A percentile compares a stretch with the other conserved stretches of the same genome.
These are phyloP conservation scores for Stemphylium beticola DNA, from an alignment of 2,329 filamentous ascomycete genomes.

Conservation along the genomic window DNA sequence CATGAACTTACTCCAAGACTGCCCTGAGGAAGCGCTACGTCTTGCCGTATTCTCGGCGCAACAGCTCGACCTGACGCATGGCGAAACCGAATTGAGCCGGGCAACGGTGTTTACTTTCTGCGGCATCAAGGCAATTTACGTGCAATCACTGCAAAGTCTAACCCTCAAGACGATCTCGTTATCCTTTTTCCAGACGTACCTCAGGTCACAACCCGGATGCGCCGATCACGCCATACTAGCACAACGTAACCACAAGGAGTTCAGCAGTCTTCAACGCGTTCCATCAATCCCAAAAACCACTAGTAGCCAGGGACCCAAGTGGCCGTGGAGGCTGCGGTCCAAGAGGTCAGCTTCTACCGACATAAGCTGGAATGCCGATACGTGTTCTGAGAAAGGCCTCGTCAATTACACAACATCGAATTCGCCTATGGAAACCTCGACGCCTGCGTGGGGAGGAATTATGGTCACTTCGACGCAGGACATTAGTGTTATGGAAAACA, in stretches of 20 bases:
- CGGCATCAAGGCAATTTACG: constrained; percentile 52
- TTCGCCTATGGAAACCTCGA: constrained; percentile 9
- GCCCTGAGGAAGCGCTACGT: constrained; percentile 51
- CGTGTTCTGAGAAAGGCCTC: constrained; percentile 40
- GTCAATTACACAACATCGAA: constrained; percentile 18
- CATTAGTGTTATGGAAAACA: constrained; percentile 38
- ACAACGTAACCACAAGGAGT: constrained; percentile 55
- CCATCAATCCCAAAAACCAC: constrained; percentile 11
- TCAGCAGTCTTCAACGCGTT: constrained; percentile 46
- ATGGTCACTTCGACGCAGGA: constrained; percentile 49
- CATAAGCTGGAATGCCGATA: constrained; percentile 29
- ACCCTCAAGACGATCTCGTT: constrained; percentile 48
- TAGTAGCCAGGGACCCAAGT: constrained; percentile 16
- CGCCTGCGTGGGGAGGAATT: constrained; percentile 45
- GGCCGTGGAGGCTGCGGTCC: constrained; percentile 20
- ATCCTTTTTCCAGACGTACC: constrained; percentile 54
- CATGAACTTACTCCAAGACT: constrained; percentile 40
- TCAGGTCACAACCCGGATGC: constrained; percentile 53
- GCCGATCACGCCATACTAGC: constrained; percentile 54
- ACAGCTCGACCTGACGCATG: constrained; percentile 44
- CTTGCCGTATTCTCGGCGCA: constrained; percentile 53
- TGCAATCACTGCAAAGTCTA: constrained; percentile 38
- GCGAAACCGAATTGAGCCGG: constrained; percentile 34
- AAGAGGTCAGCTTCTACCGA: constrained; percentile 18
- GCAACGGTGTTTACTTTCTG: constrained; percentile 55